These are phyloP conservation scores for Colletotrichum lupini DNA, from an alignment of 2,329 filamentous ascomycete species.

Conservation along the genomic window DNA sequence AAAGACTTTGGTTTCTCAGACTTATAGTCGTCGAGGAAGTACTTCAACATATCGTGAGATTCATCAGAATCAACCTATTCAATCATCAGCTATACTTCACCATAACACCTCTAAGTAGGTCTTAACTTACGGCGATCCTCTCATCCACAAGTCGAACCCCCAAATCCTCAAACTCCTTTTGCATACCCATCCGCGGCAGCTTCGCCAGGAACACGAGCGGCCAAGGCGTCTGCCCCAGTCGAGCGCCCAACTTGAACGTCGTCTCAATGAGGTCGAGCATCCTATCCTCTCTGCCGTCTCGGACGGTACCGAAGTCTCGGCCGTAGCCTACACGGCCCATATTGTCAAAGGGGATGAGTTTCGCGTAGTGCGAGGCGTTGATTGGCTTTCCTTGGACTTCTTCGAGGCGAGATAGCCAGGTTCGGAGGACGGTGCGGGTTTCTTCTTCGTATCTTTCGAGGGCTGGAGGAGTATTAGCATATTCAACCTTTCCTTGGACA, in stretches of 20 bases:
- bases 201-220: conserved; percentile 33
- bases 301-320: conserved; percentile 39
- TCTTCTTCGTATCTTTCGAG: conserved; percentile 37
- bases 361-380: conserved; percentile 40
- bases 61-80: conserved; percentile 33
- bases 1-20: conserved; percentile 39
- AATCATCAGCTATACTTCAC: background rate
- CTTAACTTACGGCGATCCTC: conserved; percentile 35
- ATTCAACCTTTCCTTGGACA: no score
- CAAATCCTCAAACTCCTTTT: conserved; percentile 56
- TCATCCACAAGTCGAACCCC: conserved; percentile 47
- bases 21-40: conserved; percentile 39
- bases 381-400: conserved; percentile 36
- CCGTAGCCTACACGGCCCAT: conserved; percentile 43
- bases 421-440: conserved; percentile 37
- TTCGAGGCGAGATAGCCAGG: conserved; percentile 38
- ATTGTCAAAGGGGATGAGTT: conserved; percentile 43
- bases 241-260: conserved; percentile 35
- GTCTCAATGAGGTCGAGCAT: conserved; percentile 39
- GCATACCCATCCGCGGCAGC: conserved; percentile 31
- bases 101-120: background rate
- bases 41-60: conserved; percentile 40
- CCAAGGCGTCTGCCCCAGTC: conserved; percentile 40
- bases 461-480: conserved; percentile 10
- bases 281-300: conserved; percentile 38